Percentiles rank a stretch among this genome's conserved stretches.
These are phyloP conservation scores for Lepiota brunneoincarnata DNA, from an alignment of 768 basidiomycete genomes.

Conservation along the genomic window DNA sequence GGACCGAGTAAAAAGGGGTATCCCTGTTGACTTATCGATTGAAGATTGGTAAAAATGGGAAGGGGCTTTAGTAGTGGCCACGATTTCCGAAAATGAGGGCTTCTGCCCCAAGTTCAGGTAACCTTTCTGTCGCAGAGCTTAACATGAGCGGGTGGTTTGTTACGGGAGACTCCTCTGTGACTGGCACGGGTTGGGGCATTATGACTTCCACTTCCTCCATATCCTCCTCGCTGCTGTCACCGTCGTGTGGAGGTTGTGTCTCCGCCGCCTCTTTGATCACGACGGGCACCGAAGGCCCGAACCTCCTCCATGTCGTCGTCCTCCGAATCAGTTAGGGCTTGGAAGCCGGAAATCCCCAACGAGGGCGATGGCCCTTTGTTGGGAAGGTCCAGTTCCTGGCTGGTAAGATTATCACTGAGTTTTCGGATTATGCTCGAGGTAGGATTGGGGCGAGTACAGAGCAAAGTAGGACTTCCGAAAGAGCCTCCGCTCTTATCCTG, in stretches of 20 bases:
- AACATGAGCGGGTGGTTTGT: background rate
- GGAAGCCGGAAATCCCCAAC: background rate
- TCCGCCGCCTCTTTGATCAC: background rate
- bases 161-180: background rate
- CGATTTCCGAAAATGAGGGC: background rate
- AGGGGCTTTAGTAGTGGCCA: slow-evolving; percentile 19
- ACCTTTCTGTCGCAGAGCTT: background rate
- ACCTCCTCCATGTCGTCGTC: slow-evolving; percentile 37
- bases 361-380: background rate
- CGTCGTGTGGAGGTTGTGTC: background rate
- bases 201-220: slow-evolving; percentile 35
- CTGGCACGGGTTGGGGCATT: background rate
- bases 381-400: background rate
- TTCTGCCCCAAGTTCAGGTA: background rate
- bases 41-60: slow-evolving; percentile 6
- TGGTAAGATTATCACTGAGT: background rate
- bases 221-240: slow-evolving; percentile 28
- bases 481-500: slow-evolving; percentile 3
- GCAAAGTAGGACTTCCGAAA: slow-evolving; percentile 29
- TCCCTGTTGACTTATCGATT: background rate
- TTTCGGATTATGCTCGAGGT: background rate
- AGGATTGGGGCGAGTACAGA: slow-evolving; percentile 14
- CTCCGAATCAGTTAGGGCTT: slow-evolving; percentile 14
- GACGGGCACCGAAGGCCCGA: slow-evolving; percentile 6
- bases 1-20: slow-evolving; percentile 9